Conservation (phyloP, 208 protist genomes). For the Herpetomonas tarakana region DNA sequence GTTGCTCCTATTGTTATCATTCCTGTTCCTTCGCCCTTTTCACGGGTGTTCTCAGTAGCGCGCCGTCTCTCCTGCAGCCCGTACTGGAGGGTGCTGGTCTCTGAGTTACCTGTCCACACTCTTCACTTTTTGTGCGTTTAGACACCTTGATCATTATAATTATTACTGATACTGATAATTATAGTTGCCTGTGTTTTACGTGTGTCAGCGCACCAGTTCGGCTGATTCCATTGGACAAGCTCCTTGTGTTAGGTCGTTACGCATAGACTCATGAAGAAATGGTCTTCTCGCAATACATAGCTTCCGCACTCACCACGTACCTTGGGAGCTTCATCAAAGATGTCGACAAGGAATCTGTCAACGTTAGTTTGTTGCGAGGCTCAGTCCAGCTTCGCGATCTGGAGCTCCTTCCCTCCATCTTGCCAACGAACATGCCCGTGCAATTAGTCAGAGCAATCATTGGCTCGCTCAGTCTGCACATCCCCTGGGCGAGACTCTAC, state of each 20-base stretch:
- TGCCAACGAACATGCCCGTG: constrained; percentile 27
- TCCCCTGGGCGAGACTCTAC: background rate
- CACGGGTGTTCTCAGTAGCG: no score
- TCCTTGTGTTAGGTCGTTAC: no score
- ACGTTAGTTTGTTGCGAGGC: constrained; percentile 52
- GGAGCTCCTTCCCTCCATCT: constrained; percentile 35
- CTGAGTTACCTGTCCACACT: no score
- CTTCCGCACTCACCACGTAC: constrained; percentile 45
- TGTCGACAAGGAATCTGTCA: constrained; percentile 45
- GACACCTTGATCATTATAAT: constrained; percentile 6
- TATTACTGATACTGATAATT: background rate
- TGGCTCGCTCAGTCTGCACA: constrained; percentile 26
- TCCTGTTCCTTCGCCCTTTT: no score
- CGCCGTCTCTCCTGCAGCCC: no score
- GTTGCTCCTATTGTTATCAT: no score
- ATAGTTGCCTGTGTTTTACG: no score
- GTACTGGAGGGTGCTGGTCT: no score
- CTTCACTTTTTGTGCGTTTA: no score
- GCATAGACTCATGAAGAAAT: constrained; percentile 53
- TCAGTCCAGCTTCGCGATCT: constrained; percentile 63
- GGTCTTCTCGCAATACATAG: constrained; percentile 62
- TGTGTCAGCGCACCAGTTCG: no score
- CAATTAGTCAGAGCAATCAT: constrained; percentile 35
- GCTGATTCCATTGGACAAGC: no score
- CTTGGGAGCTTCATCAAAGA: constrained; percentile 63